Conservation (phyloP, 345 rosid genomes). For the Heritiera fomes region DNA sequence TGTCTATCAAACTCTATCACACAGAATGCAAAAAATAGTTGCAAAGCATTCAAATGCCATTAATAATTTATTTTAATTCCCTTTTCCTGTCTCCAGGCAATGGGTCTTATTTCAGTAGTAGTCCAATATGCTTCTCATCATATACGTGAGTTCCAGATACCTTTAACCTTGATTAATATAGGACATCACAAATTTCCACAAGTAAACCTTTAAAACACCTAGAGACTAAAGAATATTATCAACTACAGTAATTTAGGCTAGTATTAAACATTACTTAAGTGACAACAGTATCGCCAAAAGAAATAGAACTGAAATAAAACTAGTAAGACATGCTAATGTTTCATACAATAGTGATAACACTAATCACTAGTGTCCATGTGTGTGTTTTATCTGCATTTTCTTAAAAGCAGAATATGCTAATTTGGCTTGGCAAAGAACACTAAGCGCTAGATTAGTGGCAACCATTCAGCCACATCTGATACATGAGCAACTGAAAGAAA, state of each 20-base stretch:
- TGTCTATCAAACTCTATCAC: background rate
- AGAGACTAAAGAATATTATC: background rate
- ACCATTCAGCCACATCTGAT: background rate
- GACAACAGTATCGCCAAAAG: background rate
- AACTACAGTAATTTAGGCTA: background rate
- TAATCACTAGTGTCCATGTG: background rate
- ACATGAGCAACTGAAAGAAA: background rate
- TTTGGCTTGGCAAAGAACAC: background rate
- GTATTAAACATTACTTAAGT: background rate
- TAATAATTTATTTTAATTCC: background rate
- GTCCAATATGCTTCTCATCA: background rate
- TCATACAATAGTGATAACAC: background rate
- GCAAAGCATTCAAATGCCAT: background rate
- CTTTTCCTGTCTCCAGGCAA: background rate
- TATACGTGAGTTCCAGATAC: too few relatives aligned
- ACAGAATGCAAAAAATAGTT: background rate
- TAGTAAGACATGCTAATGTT: conserved; percentile 3
- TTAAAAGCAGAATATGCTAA: background rate
- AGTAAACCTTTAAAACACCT: background rate
- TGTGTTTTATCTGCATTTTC: conserved; percentile 5
- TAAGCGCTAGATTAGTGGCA: background rate
- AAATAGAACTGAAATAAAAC: background rate
- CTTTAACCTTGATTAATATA: background rate
- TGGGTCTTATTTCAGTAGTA: background rate
- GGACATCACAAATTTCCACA: background rate